Evolutionary conservation across 2,329 filamentous ascomycete genomes (phyloP).

Genomic region (Plenodomus biglobosus): DNA sequence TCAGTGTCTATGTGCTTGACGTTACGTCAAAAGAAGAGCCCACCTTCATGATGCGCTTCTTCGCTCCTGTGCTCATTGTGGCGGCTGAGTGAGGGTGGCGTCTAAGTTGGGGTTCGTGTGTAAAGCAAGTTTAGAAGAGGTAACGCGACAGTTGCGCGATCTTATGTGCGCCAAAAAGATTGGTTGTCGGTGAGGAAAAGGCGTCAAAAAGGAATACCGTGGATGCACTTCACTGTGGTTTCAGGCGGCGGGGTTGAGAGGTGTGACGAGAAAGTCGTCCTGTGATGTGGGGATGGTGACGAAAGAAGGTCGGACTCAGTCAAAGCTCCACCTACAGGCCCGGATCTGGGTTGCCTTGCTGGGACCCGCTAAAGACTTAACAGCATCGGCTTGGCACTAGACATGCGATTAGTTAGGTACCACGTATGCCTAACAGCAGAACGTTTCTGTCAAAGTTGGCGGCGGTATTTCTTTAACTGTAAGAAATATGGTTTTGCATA

Average conservation of each 20-base stretch:
- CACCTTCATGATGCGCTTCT: conserved; percentile 53
- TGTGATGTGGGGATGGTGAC: conserved; percentile 10
- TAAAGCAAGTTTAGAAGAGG: conserved; percentile 9
- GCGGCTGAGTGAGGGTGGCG: conserved; percentile 8
- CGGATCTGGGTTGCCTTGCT: conserved; percentile 3
- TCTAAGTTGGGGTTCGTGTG: conserved; percentile 7
- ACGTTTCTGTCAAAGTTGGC: background rate
- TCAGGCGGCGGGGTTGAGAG: conserved; percentile 2
- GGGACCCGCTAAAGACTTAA: background rate
- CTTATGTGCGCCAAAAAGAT: conserved; percentile 1
- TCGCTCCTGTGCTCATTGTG: conserved; percentile 42
- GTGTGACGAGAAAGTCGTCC: conserved; percentile 8
- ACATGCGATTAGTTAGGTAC: background rate
- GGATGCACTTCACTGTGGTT: conserved; percentile 3
- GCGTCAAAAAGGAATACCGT: background rate
- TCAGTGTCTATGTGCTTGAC: conserved; percentile 9
- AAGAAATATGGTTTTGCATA: too few relatives aligned
- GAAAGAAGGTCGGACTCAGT: conserved; percentile 1
- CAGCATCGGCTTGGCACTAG: background rate
- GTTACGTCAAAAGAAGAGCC: conserved; percentile 4
- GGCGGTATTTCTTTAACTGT: too few relatives aligned
- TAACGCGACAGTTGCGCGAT: conserved; percentile 1
- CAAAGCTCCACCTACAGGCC: conserved; percentile 15
- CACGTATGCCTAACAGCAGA: background rate
- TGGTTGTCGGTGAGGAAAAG: background rate